Conservation (phyloP, 345 rosid species). For the Turnera subulata region DNA sequence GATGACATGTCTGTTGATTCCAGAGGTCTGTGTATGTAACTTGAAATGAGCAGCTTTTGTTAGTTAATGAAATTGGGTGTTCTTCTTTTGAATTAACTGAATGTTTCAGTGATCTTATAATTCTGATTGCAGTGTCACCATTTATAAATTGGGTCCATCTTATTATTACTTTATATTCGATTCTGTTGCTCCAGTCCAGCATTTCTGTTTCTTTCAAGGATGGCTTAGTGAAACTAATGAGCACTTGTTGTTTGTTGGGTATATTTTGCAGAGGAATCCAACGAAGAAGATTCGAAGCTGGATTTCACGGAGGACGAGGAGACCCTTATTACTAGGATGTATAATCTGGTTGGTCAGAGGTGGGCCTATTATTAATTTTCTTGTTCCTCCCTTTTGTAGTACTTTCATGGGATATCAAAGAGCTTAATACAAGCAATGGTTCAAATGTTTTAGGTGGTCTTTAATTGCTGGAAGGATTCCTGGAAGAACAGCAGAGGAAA, state of each 20-base stretch:
- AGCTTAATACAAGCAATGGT: background rate
- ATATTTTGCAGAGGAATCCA: conserved; percentile 29
- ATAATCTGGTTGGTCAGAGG: conserved; percentile 53
- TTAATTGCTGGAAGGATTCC: conserved; percentile 57
- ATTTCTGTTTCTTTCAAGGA: too few species aligned
- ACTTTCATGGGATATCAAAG: too few species aligned
- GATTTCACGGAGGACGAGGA: conserved; percentile 53
- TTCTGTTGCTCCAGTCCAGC: background rate
- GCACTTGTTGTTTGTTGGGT: background rate
- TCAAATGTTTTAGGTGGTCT: conserved; percentile 36
- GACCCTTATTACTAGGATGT: conserved; percentile 46
- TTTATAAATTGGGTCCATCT: too few species aligned
- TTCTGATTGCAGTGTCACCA: too few species aligned
- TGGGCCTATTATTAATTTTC: conserved; percentile 15
- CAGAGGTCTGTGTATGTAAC: too few species aligned
- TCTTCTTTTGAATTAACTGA: too few species aligned
- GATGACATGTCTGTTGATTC: conserved; percentile 20
- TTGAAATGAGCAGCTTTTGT: too few species aligned
- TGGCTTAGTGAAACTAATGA: too few species aligned
- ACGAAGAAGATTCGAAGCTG: conserved; percentile 27
- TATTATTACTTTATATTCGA: too few species aligned
- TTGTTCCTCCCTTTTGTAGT: background rate
- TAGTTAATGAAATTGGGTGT: too few species aligned
- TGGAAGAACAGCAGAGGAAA: conserved; percentile 54
- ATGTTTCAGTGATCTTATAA: too few species aligned